Evolutionary conservation across 225 moss, liverwort and hornwort species (phyloP), one percentile per base, ranked within the genome.

Genomic region (Thuidium tamariscinum): DNA sequence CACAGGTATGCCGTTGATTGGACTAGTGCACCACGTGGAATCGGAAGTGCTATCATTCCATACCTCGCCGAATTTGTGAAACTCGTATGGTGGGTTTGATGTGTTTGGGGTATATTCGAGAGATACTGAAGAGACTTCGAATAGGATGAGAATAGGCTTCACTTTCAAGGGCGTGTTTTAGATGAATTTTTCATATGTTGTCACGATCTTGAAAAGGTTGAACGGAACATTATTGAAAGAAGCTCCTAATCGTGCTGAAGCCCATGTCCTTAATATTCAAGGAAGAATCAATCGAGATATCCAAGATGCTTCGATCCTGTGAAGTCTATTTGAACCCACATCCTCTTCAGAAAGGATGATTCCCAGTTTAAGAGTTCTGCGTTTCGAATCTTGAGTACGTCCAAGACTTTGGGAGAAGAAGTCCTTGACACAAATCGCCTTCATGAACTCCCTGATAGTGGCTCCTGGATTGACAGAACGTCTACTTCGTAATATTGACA

Each of bases 1-100:
- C 91, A 88, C 77, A 91, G 89, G 91, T 91, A 72, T 49, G 62
- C 16, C 19, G n/a, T 21, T 36, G 62, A 80, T 66, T 29, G 8
- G 7, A 7, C 32, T n/a, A 36, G 41, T 29, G 16, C 61, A 19
- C 39, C 32, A 29, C 63, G 26, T 72, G 42, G 25, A 39, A 30
- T 46, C 48, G 67, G 16, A 34, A 82, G 11, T 74, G 2, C 29
- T 16, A 10, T n/a, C 32, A 44, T 21, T 15, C 30, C 41, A 16
- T 27, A 52, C 27, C 9, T 25, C n/a, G 66, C 32, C 13, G 0
- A 62, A 1, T 23, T 1, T 54, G 34, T 44, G 23, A 57, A 70
- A 54, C 29, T 20, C 12, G 77, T 59, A 18, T 78, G 56, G 13
- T 78, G 57, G 18, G 8, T 41, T 20, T 41, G 59, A 25, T 59